Conservation (phyloP, 2,329 filamentous ascomycete genomes). For the Venturia oleaginea region DNA sequence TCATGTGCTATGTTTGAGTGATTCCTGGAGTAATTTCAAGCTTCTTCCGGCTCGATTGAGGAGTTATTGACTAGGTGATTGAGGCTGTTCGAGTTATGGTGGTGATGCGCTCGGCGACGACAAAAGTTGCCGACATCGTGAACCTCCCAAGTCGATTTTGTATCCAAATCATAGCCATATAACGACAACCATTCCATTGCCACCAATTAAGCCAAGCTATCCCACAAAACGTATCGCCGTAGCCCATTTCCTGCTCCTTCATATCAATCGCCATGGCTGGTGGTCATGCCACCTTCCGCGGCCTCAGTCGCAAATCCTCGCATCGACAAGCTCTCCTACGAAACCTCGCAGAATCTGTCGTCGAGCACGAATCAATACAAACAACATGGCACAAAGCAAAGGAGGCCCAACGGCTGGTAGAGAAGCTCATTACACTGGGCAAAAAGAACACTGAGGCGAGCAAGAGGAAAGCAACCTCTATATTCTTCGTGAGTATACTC, state of each 20-base stretch:
- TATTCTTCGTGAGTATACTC: slow-evolving; percentile 64
- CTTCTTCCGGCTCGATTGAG: neutral
- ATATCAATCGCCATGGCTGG: slow-evolving; percentile 61
- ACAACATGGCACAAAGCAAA: slow-evolving; percentile 97
- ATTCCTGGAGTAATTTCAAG: neutral
- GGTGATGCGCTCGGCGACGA: slow-evolving; percentile 1
- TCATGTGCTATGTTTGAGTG: too few species aligned
- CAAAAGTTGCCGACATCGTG: neutral
- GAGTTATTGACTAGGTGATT: neutral
- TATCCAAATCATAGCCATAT: neutral
- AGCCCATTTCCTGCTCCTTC: neutral
- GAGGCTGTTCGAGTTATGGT: neutral
- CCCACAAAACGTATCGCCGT: neutral
- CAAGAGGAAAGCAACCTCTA: slow-evolving; percentile 62
- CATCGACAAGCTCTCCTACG: slow-evolving; percentile 89
- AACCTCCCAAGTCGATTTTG: neutral
- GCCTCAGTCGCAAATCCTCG: slow-evolving; percentile 74
- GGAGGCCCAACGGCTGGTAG: slow-evolving; percentile 85
- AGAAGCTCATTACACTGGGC: slow-evolving; percentile 87
- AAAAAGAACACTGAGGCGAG: slow-evolving; percentile 88
- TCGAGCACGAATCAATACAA: slow-evolving; percentile 85
- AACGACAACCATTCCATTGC: neutral
- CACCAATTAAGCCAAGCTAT: neutral
- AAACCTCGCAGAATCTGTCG: slow-evolving; percentile 90
- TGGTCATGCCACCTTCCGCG: slow-evolving; percentile 77